Conservation (phyloP, 2,329 filamentous ascomycete species). For the Diatrype stigma region DNA sequence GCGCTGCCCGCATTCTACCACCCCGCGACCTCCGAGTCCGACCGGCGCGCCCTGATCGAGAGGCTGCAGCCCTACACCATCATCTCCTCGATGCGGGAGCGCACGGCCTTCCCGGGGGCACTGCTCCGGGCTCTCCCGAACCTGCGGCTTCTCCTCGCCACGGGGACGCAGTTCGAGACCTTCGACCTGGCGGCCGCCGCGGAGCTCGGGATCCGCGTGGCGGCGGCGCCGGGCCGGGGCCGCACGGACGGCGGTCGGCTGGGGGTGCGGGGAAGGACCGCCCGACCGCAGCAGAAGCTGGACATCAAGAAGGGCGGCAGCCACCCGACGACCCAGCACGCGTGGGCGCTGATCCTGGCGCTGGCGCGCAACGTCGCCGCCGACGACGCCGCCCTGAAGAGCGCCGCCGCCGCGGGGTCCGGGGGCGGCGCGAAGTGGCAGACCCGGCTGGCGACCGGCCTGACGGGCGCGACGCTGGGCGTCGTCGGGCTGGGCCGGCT, state of each 20-base stretch:
- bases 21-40: conserved; percentile 24
- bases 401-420: too few species aligned
- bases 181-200: conserved; percentile 53
- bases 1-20: conserved; percentile 10
- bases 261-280: background rate
- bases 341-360: conserved; percentile 52
- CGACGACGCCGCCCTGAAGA: conserved; percentile 55
- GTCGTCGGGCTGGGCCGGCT: conserved; percentile 60
- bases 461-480: conserved; percentile 58
- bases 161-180: conserved; percentile 54
- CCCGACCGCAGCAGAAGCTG: conserved; percentile 4
- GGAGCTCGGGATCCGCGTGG: conserved; percentile 45
- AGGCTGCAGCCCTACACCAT: conserved; percentile 54
- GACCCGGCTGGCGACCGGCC: conserved; percentile 47
- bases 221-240: conserved; percentile 41
- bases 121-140: conserved; percentile 57
- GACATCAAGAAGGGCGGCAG: conserved; percentile 29
- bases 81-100: conserved; percentile 60
- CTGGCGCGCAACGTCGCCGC: conserved; percentile 54
- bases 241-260: conserved; percentile 16
- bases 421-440: conserved; percentile 56
- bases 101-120: conserved; percentile 54
- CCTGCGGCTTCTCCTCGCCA: conserved; percentile 59
- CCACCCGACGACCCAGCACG: conserved; percentile 52
- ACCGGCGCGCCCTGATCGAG: conserved; percentile 43